Conservation (phyloP, 1,284 basidiomycete genomes). For the Sporisorium scitamineum region DNA sequence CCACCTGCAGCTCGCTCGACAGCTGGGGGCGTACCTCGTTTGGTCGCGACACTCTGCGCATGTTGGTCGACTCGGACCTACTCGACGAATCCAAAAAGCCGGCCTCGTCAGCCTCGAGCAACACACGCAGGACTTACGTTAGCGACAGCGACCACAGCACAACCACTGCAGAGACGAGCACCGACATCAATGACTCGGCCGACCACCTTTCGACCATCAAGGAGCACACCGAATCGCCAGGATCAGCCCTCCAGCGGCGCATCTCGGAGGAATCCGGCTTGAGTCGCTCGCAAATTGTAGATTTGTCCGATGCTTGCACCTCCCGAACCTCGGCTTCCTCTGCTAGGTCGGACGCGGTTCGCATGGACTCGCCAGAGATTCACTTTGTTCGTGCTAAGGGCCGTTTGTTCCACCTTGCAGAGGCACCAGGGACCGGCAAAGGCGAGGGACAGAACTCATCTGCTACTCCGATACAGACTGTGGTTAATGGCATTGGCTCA, state of each 20-base stretch:
- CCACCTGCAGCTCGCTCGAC: slow-evolving; percentile 32
- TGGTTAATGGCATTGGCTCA: slow-evolving; percentile 23
- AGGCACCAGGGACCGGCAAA: neutral
- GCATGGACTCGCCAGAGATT: slow-evolving; percentile 5
- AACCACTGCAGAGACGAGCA: slow-evolving; percentile 40
- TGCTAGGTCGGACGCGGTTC: slow-evolving; percentile 7
- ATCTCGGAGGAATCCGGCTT: slow-evolving; percentile 16
- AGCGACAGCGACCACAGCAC: slow-evolving; percentile 50
- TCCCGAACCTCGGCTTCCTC: slow-evolving; percentile 18
- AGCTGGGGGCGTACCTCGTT: slow-evolving; percentile 33
- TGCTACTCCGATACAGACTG: neutral
- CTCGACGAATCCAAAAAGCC: slow-evolving; percentile 4
- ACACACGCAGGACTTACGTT: slow-evolving; percentile 14
- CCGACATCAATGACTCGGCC: slow-evolving; percentile 36
- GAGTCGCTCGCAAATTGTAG: slow-evolving; percentile 10
- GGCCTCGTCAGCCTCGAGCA: slow-evolving; percentile 19
- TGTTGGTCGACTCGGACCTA: slow-evolving; percentile 20
- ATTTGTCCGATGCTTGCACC: slow-evolving; percentile 8
- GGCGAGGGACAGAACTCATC: neutral
- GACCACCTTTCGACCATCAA: slow-evolving; percentile 43
- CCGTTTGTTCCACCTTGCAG: neutral
- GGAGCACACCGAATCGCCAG: slow-evolving; percentile 41
- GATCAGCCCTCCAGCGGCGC: slow-evolving; percentile 20
- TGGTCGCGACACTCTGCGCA: slow-evolving; percentile 23
- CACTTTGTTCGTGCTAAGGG: neutral